Base-by-base conservation (phyloP, 352 stramenopile species). In the Phytophthora pluvialis region DNA sequence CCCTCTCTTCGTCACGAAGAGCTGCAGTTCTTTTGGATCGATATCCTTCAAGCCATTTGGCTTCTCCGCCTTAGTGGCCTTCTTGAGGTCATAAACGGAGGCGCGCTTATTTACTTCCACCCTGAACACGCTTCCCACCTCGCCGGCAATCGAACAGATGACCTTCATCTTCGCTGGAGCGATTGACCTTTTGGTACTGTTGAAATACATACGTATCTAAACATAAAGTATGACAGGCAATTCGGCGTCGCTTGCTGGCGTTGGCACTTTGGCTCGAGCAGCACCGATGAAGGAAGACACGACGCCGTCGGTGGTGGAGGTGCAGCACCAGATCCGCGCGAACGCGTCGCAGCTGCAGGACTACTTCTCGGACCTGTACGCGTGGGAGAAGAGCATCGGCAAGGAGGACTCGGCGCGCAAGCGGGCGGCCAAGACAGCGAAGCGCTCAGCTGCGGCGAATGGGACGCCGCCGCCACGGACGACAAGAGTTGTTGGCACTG, bases 281-380 rank as follows among this genome's bases (percentile, higher is more conserved):
- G 25, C 7, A 61, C 46, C 5, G 36, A 77, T 74, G 62, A 74
- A 64, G 48, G 52, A 75, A 39, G 38, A 8, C 33, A 54, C 54
- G 50, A 39, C 32, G 4, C 43, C 67, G 55, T 67, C 77, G 12
- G 70, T 88, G 40, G 64, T 91, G 55, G 70, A 90, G 16, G 67
- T 94, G 57, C 89, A 95, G 78, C 80, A 90, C 33, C 84, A 95
- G 69, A 95, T 95, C 64, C 80, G 86, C 39, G 67, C 80, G 28
- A 95, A 94, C 29, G 86, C 87, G 32, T 78, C 87, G 11, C 75
- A 91, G 57, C 54, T 94, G 43, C 81, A 93, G 56, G 81, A 93
- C 51, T 92, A 93, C 54, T 88, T 94, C 47, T 75, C 70, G 15
- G 84, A 91, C 52, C 65, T 95, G 16, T 92, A 90, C 46, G 63